Evolutionary conservation across 2,329 filamentous ascomycete species (phyloP).

Genomic region (Hymenoscyphus fructigenus): DNA sequence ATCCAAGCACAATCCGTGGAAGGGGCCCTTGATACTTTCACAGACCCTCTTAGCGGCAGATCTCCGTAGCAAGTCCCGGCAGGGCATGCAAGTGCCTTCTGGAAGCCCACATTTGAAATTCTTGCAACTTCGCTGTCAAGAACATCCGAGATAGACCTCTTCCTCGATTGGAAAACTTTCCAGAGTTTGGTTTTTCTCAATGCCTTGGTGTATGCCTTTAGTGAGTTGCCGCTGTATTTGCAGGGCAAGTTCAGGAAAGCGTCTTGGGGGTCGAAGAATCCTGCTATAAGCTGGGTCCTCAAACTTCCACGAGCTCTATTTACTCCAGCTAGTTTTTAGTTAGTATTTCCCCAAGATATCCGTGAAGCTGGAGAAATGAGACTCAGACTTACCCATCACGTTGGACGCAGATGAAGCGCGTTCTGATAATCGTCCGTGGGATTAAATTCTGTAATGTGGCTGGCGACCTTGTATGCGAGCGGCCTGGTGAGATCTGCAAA

Average conservation of each 20-base stretch:
- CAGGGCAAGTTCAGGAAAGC: neutral
- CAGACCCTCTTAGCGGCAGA: neutral
- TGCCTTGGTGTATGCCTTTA: constrained; percentile 18
- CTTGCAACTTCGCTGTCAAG: neutral
- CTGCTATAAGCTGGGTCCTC: neutral
- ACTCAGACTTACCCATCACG: neutral
- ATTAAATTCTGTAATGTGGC: neutral
- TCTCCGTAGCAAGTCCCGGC: neutral
- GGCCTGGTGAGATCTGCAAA: neutral
- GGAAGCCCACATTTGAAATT: neutral
- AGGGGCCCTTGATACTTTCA: neutral
- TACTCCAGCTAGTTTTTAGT: neutral
- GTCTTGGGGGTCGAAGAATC: neutral
- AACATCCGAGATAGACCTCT: neutral
- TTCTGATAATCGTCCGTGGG: neutral
- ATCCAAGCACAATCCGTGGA: neutral
- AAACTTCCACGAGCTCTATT: neutral
- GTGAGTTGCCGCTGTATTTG: neutral
- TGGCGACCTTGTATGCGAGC: neutral
- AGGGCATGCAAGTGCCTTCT: neutral
- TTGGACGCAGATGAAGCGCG: neutral
- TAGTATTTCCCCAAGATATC: neutral
- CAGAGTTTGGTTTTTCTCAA: constrained; percentile 7
- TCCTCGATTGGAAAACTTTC: neutral
- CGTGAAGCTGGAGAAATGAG: neutral